Base-by-base conservation (phyloP, 106 monocot species). In the Dendrobium nobile region DNA sequence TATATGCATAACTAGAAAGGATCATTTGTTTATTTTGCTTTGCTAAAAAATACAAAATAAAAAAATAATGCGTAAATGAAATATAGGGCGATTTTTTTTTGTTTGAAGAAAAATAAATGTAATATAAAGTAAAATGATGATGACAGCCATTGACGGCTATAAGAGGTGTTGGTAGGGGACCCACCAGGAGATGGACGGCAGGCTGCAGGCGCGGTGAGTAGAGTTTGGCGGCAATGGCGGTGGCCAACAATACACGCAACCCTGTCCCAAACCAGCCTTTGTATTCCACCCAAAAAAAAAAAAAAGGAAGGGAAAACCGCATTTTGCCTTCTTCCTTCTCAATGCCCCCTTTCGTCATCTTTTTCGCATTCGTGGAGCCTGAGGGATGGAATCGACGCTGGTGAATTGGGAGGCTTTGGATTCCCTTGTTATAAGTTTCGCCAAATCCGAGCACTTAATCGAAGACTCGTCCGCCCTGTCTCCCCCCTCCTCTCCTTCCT, bases 341-440 rank as follows among this genome's bases (percentile, higher is more conserved):
- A 4, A 17, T 75, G 9, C 4, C 74, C 31, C 44, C 0, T 6
- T 43, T 75, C 43, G 7, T 43, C 19, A 4, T 41, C 44, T 2
- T 2, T 44, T 44, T n/a, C 7, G 9, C 24, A 65, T 22, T 24
- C 64, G 9, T 26, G 43, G 74, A 9, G 44, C 74, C 27, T 27
- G 51, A 15, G 76, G 20, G 2, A 94, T 94, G 94, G 91, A 91
- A 42, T 88, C 91, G 13, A 84, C 73, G 56, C 89, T 84, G 41
- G 97, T 96, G 72, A 97, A 97, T 74, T 97, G 97, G 94, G 94
- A 92, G 22, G 83, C 89, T 8, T 87, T 97, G 54, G 97, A 97
- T 79, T 83, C 94, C n/a, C 94, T 97, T 48, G 85, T 94, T 73
- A 61, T 91, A 75, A 87, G 91, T 59, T 97, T 97, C 81, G 94